A percentile compares a stretch with the other conserved stretches of the same genome.
These are phyloP conservation scores for Suhomyces emberorum DNA, from an alignment of 805 yeast species.

Conservation along the genomic window DNA sequence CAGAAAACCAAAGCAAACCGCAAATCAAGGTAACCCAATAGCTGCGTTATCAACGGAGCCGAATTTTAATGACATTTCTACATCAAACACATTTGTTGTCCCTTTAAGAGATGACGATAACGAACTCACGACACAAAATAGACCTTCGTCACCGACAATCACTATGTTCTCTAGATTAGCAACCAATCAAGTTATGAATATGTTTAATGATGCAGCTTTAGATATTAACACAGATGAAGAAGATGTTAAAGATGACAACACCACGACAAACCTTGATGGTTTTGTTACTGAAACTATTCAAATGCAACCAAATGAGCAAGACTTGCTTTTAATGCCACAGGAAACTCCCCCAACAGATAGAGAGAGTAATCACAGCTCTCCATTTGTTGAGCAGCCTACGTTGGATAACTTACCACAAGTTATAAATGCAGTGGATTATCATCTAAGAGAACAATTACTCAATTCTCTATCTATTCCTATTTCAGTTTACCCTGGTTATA, in stretches of 20 bases:
- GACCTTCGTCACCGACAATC: slow-evolving; percentile 68
- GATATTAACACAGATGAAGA: slow-evolving; percentile 29
- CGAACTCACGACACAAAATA: slow-evolving; percentile 9
- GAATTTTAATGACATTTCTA: background rate
- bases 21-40: background rate
- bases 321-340: slow-evolving; percentile 2
- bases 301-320: slow-evolving; percentile 1
- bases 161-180: slow-evolving; percentile 77
- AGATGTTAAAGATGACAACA: slow-evolving; percentile 16
- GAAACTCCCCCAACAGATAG: slow-evolving; percentile 30
- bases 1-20: slow-evolving; percentile 25
- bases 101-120: slow-evolving; percentile 42
- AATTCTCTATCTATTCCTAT: slow-evolving; percentile 34
- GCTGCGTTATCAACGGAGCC: background rate
- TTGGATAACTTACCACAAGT: slow-evolving; percentile 3
- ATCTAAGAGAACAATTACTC: slow-evolving; percentile 38
- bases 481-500: slow-evolving; percentile 27
- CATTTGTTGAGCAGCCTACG: slow-evolving; percentile 39
- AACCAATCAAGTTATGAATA: slow-evolving; percentile 64
- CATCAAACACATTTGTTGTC: slow-evolving; percentile 31
- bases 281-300: slow-evolving; percentile 50
- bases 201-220: slow-evolving; percentile 62
- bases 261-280: slow-evolving; percentile 38
- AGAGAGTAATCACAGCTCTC: slow-evolving; percentile 41
- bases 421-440: slow-evolving; percentile 44